These are phyloP conservation scores for Sporothrix brasiliensis DNA, from an alignment of 2,329 filamentous ascomycete species.

Conservation along the genomic window DNA sequence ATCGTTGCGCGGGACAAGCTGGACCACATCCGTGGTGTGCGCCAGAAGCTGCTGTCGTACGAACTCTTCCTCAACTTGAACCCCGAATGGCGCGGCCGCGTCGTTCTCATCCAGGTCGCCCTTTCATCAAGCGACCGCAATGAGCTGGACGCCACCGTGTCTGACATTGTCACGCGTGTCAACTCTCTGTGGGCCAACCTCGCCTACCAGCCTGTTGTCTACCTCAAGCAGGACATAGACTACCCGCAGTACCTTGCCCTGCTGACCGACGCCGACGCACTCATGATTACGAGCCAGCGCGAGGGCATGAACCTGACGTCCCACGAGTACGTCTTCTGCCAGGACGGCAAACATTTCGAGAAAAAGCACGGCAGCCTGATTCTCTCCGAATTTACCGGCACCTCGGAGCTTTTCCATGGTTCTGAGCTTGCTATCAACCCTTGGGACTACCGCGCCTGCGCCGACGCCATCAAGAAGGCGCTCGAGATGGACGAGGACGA, in stretches of 20 bases:
- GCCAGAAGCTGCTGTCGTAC: slow-evolving; percentile 89
- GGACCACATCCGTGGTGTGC: slow-evolving; percentile 86
- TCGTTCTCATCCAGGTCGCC: slow-evolving; percentile 91
- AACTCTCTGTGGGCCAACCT: slow-evolving; percentile 90
- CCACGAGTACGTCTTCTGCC: slow-evolving; percentile 91
- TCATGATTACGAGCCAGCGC: slow-evolving; percentile 93
- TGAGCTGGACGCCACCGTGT: slow-evolving; percentile 84
- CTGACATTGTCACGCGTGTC: slow-evolving; percentile 91
- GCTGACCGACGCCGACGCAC: slow-evolving; percentile 81
- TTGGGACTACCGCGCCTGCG: slow-evolving; percentile 90
- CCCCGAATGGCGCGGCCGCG: slow-evolving; percentile 83
- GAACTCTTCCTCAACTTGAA: slow-evolving; percentile 94
- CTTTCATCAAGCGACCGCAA: slow-evolving; percentile 86
- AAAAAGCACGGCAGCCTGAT: slow-evolving; percentile 89
- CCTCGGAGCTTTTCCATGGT: slow-evolving; percentile 78
- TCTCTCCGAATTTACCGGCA: slow-evolving; percentile 92
- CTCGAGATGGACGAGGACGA: slow-evolving; percentile 78
- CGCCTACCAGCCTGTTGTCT: slow-evolving; percentile 88
- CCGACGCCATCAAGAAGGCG: slow-evolving; percentile 80
- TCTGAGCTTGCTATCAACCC: slow-evolving; percentile 87
- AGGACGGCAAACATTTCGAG: slow-evolving; percentile 73
- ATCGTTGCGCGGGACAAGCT: slow-evolving; percentile 95
- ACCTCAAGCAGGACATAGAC: slow-evolving; percentile 91
- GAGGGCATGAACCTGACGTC: slow-evolving; percentile 97
- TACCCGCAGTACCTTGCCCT: slow-evolving; percentile 93